These are phyloP conservation scores for Linaria vulgaris DNA, from an alignment of 257 asterid species.

Conservation along the genomic window DNA sequence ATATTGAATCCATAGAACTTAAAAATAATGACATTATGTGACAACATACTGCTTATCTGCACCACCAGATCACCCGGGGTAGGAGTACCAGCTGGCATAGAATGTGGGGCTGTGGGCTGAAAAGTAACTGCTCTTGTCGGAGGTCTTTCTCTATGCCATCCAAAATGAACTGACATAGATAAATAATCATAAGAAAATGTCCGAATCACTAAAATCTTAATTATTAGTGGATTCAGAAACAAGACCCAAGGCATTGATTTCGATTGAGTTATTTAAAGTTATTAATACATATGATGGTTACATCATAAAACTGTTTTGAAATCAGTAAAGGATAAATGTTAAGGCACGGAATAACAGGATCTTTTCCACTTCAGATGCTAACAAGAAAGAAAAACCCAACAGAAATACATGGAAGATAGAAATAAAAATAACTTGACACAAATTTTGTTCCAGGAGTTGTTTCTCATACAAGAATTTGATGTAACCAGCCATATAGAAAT, in stretches of 20 bases:
- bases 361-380: no score
- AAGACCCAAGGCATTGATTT: neutral
- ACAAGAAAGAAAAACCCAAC: no score
- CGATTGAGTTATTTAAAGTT: neutral
- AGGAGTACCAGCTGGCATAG: slow-evolving; percentile 22
- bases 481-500: no score
- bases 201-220: neutral
- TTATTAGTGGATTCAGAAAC: no score
- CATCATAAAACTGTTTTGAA: no score
- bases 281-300: neutral
- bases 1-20: slow-evolving; percentile 16
- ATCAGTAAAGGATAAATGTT: no score
- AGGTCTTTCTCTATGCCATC: slow-evolving; percentile 40
- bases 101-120: slow-evolving; percentile 3
- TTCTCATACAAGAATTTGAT: no score
- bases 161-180: slow-evolving; percentile 35
- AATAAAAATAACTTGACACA: no score
- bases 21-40: neutral
- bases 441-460: no score
- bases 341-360: no score
- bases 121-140: slow-evolving; percentile 28
- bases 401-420: no score
- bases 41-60: slow-evolving; percentile 2
- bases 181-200: slow-evolving; percentile 17
- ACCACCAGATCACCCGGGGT: slow-evolving; percentile 33